Conservation (phyloP, 2,329 filamentous ascomycete genomes). For the Cladosporium austrohemisphaericum region DNA sequence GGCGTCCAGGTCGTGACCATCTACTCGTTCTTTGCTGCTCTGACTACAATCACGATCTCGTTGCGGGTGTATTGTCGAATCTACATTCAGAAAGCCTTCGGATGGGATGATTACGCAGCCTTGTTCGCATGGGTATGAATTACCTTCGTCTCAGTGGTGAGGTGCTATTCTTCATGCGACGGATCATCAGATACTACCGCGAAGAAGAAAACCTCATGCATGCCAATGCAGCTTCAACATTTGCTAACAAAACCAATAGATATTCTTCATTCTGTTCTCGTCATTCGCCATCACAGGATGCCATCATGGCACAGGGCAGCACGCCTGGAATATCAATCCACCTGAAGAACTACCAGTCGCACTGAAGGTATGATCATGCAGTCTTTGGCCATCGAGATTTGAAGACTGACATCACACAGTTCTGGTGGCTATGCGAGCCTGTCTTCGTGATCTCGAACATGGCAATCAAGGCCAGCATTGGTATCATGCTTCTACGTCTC, state of each 20-base stretch:
- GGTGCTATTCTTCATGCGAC: neutral
- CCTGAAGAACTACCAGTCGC: conserved; percentile 13
- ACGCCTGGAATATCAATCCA: conserved; percentile 16
- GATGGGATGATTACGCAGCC: conserved; percentile 14
- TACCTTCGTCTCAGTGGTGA: neutral
- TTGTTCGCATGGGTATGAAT: conserved; percentile 15
- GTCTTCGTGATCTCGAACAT: conserved; percentile 22
- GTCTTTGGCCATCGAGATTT: too few relatives aligned
- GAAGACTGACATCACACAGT: neutral
- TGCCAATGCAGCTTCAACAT: too few relatives aligned
- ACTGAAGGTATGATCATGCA: conserved; percentile 16
- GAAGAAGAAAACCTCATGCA: too few relatives aligned
- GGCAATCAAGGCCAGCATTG: conserved; percentile 22
- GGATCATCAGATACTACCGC: too few relatives aligned
- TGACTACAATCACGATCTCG: conserved; percentile 16
- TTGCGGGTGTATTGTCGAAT: conserved; percentile 17
- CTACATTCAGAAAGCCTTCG: conserved; percentile 15
- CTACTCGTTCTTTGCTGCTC: conserved; percentile 16
- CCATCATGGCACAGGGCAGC: conserved; percentile 19
- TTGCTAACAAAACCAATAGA: conserved; percentile 4
- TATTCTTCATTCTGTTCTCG: conserved; percentile 14
- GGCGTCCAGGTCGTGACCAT: conserved; percentile 17
- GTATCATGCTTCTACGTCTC: conserved; percentile 21
- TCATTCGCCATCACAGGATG: conserved; percentile 16
- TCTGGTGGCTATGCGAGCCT: conserved; percentile 37